Conservation (phyloP, 257 asterid genomes). For the Plantago elongata region DNA sequence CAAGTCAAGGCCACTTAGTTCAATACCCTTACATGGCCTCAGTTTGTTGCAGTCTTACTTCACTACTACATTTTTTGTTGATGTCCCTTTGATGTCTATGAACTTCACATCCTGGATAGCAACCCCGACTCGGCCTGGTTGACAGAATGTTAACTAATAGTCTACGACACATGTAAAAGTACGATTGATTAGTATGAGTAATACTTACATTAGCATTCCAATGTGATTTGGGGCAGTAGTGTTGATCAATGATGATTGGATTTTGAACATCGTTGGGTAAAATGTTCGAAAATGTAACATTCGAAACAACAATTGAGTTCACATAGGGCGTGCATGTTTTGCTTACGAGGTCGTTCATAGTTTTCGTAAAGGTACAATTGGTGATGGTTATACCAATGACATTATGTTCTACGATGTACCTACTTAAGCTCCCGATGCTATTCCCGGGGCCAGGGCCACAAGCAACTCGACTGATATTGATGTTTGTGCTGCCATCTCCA, state of each 20-base stretch:
- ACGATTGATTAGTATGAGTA: neutral
- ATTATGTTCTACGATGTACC: constrained; percentile 5
- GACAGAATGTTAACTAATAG: neutral
- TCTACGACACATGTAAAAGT: neutral
- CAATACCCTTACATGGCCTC: constrained; percentile 19
- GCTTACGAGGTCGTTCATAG: constrained; percentile 23
- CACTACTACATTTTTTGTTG: neutral
- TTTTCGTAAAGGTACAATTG: constrained; percentile 16
- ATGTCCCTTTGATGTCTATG: constrained; percentile 17
- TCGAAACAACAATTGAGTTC: neutral
- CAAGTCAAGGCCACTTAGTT: constrained; percentile 16
- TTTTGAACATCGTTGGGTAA: constrained; percentile 14
- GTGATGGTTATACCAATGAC: constrained; percentile 12
- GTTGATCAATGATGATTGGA: constrained; percentile 32
- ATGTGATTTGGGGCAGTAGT: constrained; percentile 19
- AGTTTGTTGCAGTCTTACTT: constrained; percentile 15
- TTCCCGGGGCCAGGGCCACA: constrained; percentile 43
- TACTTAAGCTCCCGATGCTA: constrained; percentile 32
- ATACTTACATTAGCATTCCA: neutral
- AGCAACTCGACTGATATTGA: constrained; percentile 3
- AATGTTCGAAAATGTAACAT: constrained; percentile 14
- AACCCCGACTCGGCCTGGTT: constrained; percentile 1
- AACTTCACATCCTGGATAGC: constrained; percentile 15
- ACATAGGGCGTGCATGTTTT: constrained; percentile 20
- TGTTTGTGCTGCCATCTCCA: constrained; percentile 19